Conservation (phyloP, 2,329 filamentous ascomycete species). For the Paraphoma sp. region DNA sequence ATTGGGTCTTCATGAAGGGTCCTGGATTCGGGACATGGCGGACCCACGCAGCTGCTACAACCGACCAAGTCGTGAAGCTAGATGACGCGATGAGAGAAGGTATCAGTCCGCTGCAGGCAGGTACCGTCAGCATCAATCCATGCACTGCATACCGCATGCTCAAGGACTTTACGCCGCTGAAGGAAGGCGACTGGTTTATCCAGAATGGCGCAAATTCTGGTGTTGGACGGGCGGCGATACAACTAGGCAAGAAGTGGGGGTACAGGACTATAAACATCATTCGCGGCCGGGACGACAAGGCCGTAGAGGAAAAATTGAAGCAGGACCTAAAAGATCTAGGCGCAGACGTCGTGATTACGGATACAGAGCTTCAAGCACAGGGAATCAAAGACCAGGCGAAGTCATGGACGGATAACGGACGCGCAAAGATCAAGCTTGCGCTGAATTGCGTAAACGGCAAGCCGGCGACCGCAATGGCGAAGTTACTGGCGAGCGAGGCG, state of each 20-base stretch:
- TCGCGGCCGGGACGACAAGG: constrained; percentile 74
- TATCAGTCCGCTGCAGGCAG: constrained; percentile 77
- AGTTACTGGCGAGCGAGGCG: constrained; percentile 69
- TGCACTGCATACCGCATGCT: constrained; percentile 95
- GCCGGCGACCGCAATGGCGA: constrained; percentile 78
- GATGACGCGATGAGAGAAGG: constrained; percentile 72
- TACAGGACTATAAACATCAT: constrained; percentile 90
- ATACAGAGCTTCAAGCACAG: constrained; percentile 65
- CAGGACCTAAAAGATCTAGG: constrained; percentile 67
- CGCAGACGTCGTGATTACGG: constrained; percentile 68
- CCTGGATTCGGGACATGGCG: constrained; percentile 93
- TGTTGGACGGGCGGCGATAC: constrained; percentile 89
- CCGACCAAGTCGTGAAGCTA: constrained; percentile 70
- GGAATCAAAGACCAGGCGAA: constrained; percentile 68
- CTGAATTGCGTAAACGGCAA: constrained; percentile 96
- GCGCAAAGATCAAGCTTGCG: constrained; percentile 76
- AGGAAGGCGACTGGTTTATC: constrained; percentile 89
- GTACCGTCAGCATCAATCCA: constrained; percentile 90
- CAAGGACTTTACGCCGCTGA: constrained; percentile 72
- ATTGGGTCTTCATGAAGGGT: constrained; percentile 90
- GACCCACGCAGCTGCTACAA: constrained; percentile 78
- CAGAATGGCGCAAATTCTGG: constrained; percentile 97
- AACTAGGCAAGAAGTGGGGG: constrained; percentile 85
- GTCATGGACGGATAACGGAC: constrained; percentile 73
- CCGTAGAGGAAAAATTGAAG: constrained; percentile 71